A percentile compares a stretch with the other conserved stretches of the same genome.
phyloP scores from a whole-genome alignment of 176 grass and related monocot species.

The Poa pratensis region DNA sequence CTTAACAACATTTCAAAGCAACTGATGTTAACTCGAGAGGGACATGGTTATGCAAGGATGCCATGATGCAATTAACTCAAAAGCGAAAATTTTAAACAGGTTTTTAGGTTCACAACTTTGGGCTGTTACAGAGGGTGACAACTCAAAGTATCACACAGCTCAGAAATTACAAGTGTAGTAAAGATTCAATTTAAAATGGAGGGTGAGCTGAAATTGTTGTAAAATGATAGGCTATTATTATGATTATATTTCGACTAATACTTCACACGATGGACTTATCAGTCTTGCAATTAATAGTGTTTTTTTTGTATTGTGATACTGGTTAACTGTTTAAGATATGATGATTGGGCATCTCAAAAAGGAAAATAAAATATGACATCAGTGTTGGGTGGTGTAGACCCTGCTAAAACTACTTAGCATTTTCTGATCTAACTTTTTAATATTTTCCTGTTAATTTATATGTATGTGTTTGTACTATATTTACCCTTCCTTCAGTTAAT shows the following conservation, averaged over 20 bases:
- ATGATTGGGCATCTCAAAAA: conserved; percentile 17
- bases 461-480: neutral
- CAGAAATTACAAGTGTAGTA: conserved; percentile 44
- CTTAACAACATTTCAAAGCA: too few relatives aligned
- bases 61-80: too few relatives aligned
- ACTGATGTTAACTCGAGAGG: too few relatives aligned
- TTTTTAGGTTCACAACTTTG: too few relatives aligned
- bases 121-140: conserved; percentile 48
- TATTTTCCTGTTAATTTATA: neutral
- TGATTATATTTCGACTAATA: neutral
- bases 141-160: conserved; percentile 23
- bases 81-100: too few relatives aligned
- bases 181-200: conserved; percentile 37
- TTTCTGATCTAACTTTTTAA: neutral
- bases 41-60: too few relatives aligned
- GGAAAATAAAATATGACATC: neutral
- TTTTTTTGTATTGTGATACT: too few relatives aligned
- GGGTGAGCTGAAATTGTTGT: neutral
- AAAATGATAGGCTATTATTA: neutral
- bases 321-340: conserved; percentile 6
- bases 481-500: conserved; percentile 2
- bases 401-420: neutral
- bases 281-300: too few relatives aligned
- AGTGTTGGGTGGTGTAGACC: conserved; percentile 1
- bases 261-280: conserved; percentile 8